Base-by-base conservation (phyloP, 2,329 filamentous ascomycete species). In the Xylaria sp. region DNA sequence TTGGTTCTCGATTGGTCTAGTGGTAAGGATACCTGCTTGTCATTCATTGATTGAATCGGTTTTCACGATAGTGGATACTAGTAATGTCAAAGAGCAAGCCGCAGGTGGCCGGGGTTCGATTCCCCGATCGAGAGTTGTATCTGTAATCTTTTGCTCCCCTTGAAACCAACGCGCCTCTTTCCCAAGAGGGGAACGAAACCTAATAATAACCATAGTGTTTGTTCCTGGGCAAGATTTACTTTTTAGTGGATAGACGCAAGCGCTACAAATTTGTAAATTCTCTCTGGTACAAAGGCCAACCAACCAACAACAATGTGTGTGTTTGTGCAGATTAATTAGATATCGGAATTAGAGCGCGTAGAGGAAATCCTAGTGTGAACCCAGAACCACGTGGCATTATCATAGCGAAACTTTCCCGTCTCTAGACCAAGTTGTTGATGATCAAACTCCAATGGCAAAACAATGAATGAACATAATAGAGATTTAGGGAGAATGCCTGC, bases 41-140 rank as follows among this genome's bases (percentile, higher is more conserved):
- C 65, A 68, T 68, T 69, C 65, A 64, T 64, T 56, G 9, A 17
- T 17, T 11, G n/a, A 60, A 39, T 12, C 19, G 19, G 34, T 12
- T 21, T 51, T 32, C 60, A 67, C 60, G 65, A 64, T 45, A 3
- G 55, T 63, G 55, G 55, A 50, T 12, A 17, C 14, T 24, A 17
- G 30, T 21, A 9, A 4, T 6, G 32, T 50, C 36, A 12, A 19
- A 59, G 11, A 61, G 27, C 61, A 68, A 65, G 27, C 8, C 76
- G 74, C 74, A 73, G 74, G 74, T 74, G 75, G 72, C 74, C 75
- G 75, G 75, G 74, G 75, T 77, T 77, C 75, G 72, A 77, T 77
- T 76, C 74, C 77, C 77, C 77, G 77, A 78, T 78, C 76, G 76
- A 78, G 77, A 78, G 76, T 42, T 14, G 6, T 32, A 45, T 32